Base-by-base conservation (phyloP, 805 yeast genomes). In the Kuraishia ogatae region DNA sequence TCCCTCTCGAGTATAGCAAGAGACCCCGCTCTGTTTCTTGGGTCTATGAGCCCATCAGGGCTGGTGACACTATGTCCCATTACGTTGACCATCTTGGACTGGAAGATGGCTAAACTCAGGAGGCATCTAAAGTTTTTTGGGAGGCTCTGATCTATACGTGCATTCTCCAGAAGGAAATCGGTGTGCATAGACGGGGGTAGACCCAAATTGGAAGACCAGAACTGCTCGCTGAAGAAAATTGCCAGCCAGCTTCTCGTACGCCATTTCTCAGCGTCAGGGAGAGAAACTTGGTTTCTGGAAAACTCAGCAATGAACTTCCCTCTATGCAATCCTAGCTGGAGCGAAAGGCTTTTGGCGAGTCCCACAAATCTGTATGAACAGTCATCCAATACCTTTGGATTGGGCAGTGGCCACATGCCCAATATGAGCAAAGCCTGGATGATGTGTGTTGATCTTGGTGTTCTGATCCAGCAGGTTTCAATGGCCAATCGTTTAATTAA, bases 241-340 rank as follows among this genome's bases (percentile, higher is more conserved):
- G 93, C 91, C 28, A 90, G 72, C 97, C 97, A 92, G 1, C 96
- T 82, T 61, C 97, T 75, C 1, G 97, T 90, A 67, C 97, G 79
- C 97, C 97, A 92, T 64, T 84, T 85, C 61, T 89, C 97, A 4
- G 97, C 93, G 69, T 92, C 90, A 0, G 93, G 93, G 69, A 91
- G 75, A 23, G 89, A 81, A 3, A 87, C 94, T 66, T 92, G 97
- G 29, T 93, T 88, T 64, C 97, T 77, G 6, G 96, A 85, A 61
- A 92, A 92, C 64, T 92, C 97, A 59, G 87, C 83, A 60, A 92
- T 89, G 66, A 92, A 92, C 66, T 87, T 88, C 24, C 97, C 97
- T 60, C 97, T 75, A 69, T 92, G 97, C 57, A 92, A 74, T 11
- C 97, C 97, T 39, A 92, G 71, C 66, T 92, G 97, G 60, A 87